Conservation (phyloP, 495 filamentous ascomycete genomes). For the Neurospora sp. region DNA sequence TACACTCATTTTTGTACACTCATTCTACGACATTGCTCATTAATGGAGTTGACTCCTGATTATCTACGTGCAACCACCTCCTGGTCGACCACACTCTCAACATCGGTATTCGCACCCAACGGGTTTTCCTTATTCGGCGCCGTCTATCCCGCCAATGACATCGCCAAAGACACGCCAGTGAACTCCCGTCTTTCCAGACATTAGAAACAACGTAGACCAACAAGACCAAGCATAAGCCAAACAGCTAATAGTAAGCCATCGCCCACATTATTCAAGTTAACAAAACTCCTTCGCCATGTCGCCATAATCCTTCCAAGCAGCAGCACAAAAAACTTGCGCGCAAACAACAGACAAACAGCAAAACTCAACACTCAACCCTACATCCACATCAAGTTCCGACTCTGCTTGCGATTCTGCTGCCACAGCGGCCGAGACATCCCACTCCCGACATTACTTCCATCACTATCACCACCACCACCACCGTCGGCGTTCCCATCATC, state of each 20-base stretch:
- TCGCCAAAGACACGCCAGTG: not conserved
- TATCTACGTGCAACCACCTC: not conserved
- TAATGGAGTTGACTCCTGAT: not conserved
- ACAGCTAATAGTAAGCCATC: not conserved
- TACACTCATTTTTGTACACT: not conserved
- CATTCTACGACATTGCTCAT: not conserved
- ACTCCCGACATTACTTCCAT: not conserved
- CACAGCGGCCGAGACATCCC: constrained; percentile 24
- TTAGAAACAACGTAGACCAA: not conserved
- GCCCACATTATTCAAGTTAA: not conserved
- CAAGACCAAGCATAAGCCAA: not conserved
- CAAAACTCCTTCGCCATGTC: not conserved
- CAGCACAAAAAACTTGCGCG: not conserved
- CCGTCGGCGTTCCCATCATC: not conserved
- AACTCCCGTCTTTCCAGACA: not conserved
- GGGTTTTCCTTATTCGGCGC: not conserved
- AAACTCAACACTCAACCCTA: constrained; percentile 10
- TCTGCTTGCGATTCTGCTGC: constrained; percentile 40
- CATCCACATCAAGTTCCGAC: constrained; percentile 38
- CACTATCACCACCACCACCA: constrained; percentile 2
- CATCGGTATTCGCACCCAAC: not conserved
- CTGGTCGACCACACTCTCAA: not conserved
- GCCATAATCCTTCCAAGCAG: not conserved
- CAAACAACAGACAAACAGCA: not conserved
- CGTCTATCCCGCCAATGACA: not conserved